Evolutionary conservation across 2,329 filamentous ascomycete genomes (phyloP), one percentile per base, ranked within the genome.

Genomic region (Zymoseptoria crescenta): DNA sequence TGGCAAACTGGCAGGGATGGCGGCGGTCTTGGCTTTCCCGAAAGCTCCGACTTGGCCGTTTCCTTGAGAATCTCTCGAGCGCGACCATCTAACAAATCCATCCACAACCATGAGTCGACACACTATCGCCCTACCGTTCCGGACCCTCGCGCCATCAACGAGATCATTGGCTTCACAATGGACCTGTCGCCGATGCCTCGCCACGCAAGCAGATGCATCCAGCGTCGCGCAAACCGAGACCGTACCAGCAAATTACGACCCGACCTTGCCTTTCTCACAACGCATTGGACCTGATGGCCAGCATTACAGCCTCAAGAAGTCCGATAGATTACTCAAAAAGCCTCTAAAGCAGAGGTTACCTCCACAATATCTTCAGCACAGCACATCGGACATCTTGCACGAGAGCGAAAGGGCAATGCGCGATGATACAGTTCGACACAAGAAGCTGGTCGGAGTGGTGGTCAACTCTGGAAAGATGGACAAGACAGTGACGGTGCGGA

Each of bases 401-500:
- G 56, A 63, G 35, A 58, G 63, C 13, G 69, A 72, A 59, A 62
- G 64, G 52, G 62, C 58, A 53, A 61, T 67, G 58, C 59, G 68
- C 48, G 65, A 65, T 49, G 61, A 65, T 50, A 60, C 62, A 7
- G 51, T 56, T 27, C 58, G 59, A 52, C 67, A 69, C 54, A 67
- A 65, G 59, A 62, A 65, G 58, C 69, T 67, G 70, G 64, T 70
- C 2, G 88, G 87, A 62, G 83, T 93, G 49, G 89, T 93, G 24
- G 83, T 92, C 54, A 90, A 88, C 49, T 85, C 88, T 6, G 89
- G 89, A 20, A 80, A 86, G 60, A 91, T 91, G 87, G 76, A 84
- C 60, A 89, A 87, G 75, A 91, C 88, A 2, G 87, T 91, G 59
- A 91, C 89, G 75, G 89, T 92, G 62, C 83, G 85, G 65, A 80